Base-by-base conservation (phyloP, 257 asterid species). In the Jaltomata sinuosa region DNA sequence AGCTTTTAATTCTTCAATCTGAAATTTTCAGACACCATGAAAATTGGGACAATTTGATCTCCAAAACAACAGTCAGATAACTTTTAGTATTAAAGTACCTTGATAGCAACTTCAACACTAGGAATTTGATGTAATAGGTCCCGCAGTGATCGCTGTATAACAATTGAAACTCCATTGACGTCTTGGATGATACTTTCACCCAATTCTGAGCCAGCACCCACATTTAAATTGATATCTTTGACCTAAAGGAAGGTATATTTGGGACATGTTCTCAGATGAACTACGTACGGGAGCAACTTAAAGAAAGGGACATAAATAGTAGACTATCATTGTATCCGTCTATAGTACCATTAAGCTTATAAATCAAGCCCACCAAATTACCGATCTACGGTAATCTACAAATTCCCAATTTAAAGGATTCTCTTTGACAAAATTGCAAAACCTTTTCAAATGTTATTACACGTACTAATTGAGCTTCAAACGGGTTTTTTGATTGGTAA, bases 1-100 rank as follows among this genome's bases (percentile, higher is more conserved):
- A 85, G 98, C 99, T 91, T 93, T 94, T 89, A 96, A 89, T 87
- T 93, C 97, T 88, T 88, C 97, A 84, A 93, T 89, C 99, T 96
- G 95, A 77, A 27, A 85, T 88, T 87, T 76, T 74, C 31, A 53
- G 82, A 62, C 38, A 61, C 83, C 87, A 84, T 76, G 8, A 50
- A 82, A 81, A 45, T 15, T 40, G 50, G 50, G 53, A 36, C 42
- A 34, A 32, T 27, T 57, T 47, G 47, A 42, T 69, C 78, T 53
- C 71, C 50, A 27, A 67, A 50, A 55, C 53, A 67, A 57, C 77
- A 65, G 74, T 27, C 42, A 22, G 79, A 47, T 27, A 21, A 53
- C 54, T 67, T 65, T 22, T 71, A 47, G 57, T 19, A 52, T 65
- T 36, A 53, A 53, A 76, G 85, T 93, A 96, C 99, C 99, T 84